phyloP scores from a whole-genome alignment of 257 asterid genomes.

The Phtheirospermum japonicum region DNA sequence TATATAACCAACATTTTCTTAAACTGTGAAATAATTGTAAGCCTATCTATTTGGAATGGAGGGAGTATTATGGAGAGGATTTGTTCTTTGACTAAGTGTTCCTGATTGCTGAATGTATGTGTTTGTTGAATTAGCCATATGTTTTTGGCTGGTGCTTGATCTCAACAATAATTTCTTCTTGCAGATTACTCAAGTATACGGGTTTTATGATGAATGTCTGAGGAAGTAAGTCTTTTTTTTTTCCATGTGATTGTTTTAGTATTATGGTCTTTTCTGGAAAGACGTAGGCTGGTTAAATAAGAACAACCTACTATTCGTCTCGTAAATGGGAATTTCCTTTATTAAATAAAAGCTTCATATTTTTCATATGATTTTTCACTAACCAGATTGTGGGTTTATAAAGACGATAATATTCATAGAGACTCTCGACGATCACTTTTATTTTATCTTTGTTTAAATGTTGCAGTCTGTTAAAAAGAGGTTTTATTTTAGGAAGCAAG shows the following conservation, averaged over 20 bases:
- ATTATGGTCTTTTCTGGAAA: neutral
- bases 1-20: too few relatives aligned
- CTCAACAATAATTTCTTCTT: constrained; percentile 6
- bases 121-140: constrained; percentile 8
- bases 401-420: neutral
- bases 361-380: constrained; percentile 4
- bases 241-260: constrained; percentile 15
- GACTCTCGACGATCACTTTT: neutral
- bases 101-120: constrained; percentile 16
- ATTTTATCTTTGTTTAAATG: constrained; percentile 11
- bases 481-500: neutral
- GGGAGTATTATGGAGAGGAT: neutral
- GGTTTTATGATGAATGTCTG: constrained; percentile 78
- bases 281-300: neutral
- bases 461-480: constrained; percentile 1
- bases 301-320: constrained; percentile 5
- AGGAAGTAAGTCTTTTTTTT: constrained; percentile 56
- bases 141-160: constrained; percentile 14
- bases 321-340: constrained; percentile 1
- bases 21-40: too few relatives aligned
- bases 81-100: constrained; percentile 20
- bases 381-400: too few relatives aligned
- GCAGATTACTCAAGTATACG: constrained; percentile 83
- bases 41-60: too few relatives aligned
- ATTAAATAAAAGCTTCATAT: neutral